Evolutionary conservation across 2,329 filamentous ascomycete species (phyloP).

Genomic region (Paracorniculantispora psalliotae): DNA sequence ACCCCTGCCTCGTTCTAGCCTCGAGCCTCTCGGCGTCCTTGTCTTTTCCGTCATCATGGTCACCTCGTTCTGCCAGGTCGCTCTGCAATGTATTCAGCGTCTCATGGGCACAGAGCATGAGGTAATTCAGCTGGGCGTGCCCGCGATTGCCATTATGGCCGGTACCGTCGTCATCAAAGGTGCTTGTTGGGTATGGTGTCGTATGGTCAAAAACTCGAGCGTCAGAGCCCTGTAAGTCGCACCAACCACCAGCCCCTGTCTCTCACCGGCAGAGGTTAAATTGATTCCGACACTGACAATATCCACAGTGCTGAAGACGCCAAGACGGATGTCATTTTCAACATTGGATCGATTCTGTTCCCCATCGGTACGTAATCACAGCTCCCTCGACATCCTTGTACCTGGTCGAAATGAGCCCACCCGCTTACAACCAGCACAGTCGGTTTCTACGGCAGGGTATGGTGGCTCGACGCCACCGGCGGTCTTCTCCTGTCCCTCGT

Average conservation of each 20-base stretch:
- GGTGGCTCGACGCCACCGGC: constrained; percentile 80
- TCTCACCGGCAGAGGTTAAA: neutral
- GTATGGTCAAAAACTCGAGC: constrained; percentile 77
- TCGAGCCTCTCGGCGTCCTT: constrained; percentile 75
- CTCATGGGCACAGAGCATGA: constrained; percentile 57
- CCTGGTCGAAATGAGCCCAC: neutral
- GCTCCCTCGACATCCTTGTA: neutral
- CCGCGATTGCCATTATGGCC: constrained; percentile 76
- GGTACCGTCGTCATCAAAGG: constrained; percentile 78
- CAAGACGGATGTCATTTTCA: constrained; percentile 80
- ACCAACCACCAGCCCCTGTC: neutral
- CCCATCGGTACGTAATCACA: constrained; percentile 54
- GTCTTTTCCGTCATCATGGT: constrained; percentile 86
- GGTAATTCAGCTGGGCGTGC: constrained; percentile 66
- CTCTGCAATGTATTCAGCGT: constrained; percentile 62
- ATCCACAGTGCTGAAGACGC: constrained; percentile 43
- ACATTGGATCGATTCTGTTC: constrained; percentile 82
- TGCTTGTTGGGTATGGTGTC: constrained; percentile 81
- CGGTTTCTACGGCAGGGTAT: constrained; percentile 69
- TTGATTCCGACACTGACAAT: constrained; percentile 16
- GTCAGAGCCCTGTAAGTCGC: constrained; percentile 66
- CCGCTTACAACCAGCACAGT: constrained; percentile 33
- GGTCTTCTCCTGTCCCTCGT: constrained; percentile 72
- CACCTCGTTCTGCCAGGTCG: constrained; percentile 75
- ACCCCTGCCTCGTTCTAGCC: constrained; percentile 32